Conservation (phyloP, 2,329 filamentous ascomycete species). For the Cryphonectria parasitica region DNA sequence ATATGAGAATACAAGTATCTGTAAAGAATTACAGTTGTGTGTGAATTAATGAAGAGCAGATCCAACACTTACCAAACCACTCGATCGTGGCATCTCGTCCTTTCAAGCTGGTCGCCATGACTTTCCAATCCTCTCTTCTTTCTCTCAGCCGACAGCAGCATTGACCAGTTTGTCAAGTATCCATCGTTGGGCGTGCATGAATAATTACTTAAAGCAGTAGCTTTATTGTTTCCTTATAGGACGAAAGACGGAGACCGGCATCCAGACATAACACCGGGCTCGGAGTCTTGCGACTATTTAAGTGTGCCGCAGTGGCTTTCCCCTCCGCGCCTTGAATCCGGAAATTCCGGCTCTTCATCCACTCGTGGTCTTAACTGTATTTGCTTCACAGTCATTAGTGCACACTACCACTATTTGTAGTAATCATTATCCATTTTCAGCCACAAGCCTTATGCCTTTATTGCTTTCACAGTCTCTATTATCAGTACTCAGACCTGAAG, state of each 20-base stretch:
- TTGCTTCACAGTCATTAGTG: not conserved
- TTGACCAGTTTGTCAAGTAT: not conserved
- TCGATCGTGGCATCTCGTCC: constrained; percentile 17
- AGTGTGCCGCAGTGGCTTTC: not conserved
- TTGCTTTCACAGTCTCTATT: not conserved
- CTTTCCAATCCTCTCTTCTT: no score
- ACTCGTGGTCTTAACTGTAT: not conserved
- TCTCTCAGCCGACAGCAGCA: not conserved
- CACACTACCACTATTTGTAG: not conserved
- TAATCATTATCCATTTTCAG: not conserved
- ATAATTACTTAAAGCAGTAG: no score
- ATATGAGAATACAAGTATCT: not conserved
- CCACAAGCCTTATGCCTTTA: not conserved
- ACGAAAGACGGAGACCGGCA: not conserved
- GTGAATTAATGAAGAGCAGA: not conserved
- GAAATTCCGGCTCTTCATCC: not conserved
- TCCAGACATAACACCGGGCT: not conserved
- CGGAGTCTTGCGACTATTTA: not conserved
- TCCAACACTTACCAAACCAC: constrained; percentile 13
- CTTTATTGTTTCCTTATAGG: not conserved
- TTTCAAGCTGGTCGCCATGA: not conserved
- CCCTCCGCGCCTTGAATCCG: not conserved
- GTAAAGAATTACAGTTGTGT: not conserved
- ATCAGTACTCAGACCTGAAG: not conserved
- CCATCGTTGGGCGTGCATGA: no score